Conservation (phyloP, 208 protist species). For the Trypanosoma congolense region DNA sequence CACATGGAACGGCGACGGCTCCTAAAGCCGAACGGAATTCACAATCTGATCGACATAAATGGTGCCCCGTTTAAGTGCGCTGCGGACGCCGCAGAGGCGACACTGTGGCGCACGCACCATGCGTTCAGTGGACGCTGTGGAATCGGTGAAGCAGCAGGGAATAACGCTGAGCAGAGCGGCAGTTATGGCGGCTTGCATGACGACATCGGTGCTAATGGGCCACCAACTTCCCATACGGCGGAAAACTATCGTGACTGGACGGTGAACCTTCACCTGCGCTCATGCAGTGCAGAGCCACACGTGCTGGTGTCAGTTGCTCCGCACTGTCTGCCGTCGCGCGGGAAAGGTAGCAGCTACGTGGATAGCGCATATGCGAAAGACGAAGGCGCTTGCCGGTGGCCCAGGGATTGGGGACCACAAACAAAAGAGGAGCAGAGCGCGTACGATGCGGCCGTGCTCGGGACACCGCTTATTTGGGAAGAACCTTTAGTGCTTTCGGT, state of each 20-base stretch:
- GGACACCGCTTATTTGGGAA: conserved; percentile 81
- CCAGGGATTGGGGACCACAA: neutral
- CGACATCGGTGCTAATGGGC: neutral
- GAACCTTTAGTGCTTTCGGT: conserved; percentile 61
- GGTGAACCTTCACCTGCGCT: conserved; percentile 35
- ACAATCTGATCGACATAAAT: conserved; percentile 4
- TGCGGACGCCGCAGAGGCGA: conserved; percentile 6
- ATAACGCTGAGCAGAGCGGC: neutral
- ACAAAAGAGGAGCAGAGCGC: conserved; percentile 35
- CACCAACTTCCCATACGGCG: neutral
- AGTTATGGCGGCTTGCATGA: no score
- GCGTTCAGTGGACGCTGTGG: conserved; percentile 70
- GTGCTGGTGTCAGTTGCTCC: conserved; percentile 70
- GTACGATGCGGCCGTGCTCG: conserved; percentile 58
- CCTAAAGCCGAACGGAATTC: neutral
- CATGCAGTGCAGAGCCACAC: conserved; percentile 34
- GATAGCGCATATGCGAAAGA: neutral
- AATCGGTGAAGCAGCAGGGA: neutral
- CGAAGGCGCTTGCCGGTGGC: neutral
- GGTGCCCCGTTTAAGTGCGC: conserved; percentile 24
- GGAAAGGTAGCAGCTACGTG: neutral
- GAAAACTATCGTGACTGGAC: conserved; percentile 43
- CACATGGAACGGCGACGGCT: conserved; percentile 3
- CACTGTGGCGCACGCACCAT: conserved; percentile 69
- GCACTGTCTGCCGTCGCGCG: conserved; percentile 36